phyloP scores from a whole-genome alignment of 805 yeast species.

The Spathaspora boniae region DNA sequence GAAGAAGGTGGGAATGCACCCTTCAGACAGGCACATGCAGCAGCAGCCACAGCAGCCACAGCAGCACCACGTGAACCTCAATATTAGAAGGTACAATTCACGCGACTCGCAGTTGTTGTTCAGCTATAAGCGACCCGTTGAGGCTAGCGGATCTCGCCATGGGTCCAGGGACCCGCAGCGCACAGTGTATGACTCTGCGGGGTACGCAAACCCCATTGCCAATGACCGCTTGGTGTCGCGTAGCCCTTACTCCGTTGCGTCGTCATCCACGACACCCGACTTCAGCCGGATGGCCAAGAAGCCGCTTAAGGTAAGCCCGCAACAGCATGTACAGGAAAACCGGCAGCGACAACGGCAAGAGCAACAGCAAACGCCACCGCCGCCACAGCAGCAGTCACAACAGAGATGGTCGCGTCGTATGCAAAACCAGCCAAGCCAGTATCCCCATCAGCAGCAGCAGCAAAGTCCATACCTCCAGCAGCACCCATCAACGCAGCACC shows the following conservation, averaged over 20 bases:
- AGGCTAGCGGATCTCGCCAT: too few species aligned
- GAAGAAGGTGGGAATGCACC: neutral
- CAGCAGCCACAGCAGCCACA: conserved; percentile 1
- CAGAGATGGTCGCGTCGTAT: too few species aligned
- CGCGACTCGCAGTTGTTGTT: conserved; percentile 32
- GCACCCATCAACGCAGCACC: neutral
- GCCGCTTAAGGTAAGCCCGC: conserved; percentile 3
- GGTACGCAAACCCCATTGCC: neutral
- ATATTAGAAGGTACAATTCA: conserved; percentile 4
- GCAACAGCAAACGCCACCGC: conserved; percentile 5
- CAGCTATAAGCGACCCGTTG: conserved; percentile 28
- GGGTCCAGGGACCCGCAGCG: conserved; percentile 2
- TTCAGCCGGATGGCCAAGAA: neutral
- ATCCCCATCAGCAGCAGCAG: neutral
- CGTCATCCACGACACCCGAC: conserved; percentile 3
- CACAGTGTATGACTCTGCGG: too few species aligned
- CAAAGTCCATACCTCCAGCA: neutral
- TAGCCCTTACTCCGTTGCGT: conserved; percentile 4
- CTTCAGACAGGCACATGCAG: conserved; percentile 2
- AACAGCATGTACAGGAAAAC: conserved; percentile 4
- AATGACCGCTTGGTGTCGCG: neutral
- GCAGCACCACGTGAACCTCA: conserved; percentile 6
- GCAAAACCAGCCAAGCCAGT: too few species aligned
- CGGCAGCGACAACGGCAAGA: conserved; percentile 6
- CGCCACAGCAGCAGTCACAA: conserved; percentile 6